Evolutionary conservation across 441 rosid genomes (phyloP), one percentile per base, ranked within the genome.

Genomic region (Erodium chrysanthum): DNA sequence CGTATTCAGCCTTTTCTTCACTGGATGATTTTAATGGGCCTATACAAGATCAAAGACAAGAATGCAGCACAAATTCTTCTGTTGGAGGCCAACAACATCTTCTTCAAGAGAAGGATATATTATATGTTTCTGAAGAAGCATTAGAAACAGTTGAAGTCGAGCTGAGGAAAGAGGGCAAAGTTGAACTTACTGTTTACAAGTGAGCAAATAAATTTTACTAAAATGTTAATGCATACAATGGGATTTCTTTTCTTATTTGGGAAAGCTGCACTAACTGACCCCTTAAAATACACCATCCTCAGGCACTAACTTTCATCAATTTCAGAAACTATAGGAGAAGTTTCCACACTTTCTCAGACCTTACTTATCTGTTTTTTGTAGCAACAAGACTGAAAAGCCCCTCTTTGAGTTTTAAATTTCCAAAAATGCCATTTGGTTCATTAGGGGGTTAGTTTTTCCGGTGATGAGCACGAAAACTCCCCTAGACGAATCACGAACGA

Each of bases 141-240:
- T 82, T 81, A 71, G 89, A 91, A 73, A 81, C 76, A 27, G 71
- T 87, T 62, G 85, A 86, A 76, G 84, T 68, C 70, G 96, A 94
- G 82, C 75, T 65, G 71, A 84, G 98, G 76, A 89, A 91, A 76
- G 96, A 85, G 68, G 98, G 98, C 23, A 88, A 76, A 74, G 96
- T 94, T 73, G 96, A 94, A 81, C 72, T 85, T 69, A 14, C 58
- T 62, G 92, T 91, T 54, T 94, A 94, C 86, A 84, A 86, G 98
- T 94, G 82, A 79, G 82, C 33, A 59, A 7, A 54, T 68, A 12
- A 25, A 58, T 23, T 69, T 70, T 42, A 44, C 60, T 66, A 22
- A 70, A 21, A 65, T 40, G 6, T 69, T 18, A 60, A 27, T 7
- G 48, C 23, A 22, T 18, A 21, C 61, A 48, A 33, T 46, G 50